Conservation (phyloP, 164 flowering plant genomes). For the Magnolia officinalis region DNA sequence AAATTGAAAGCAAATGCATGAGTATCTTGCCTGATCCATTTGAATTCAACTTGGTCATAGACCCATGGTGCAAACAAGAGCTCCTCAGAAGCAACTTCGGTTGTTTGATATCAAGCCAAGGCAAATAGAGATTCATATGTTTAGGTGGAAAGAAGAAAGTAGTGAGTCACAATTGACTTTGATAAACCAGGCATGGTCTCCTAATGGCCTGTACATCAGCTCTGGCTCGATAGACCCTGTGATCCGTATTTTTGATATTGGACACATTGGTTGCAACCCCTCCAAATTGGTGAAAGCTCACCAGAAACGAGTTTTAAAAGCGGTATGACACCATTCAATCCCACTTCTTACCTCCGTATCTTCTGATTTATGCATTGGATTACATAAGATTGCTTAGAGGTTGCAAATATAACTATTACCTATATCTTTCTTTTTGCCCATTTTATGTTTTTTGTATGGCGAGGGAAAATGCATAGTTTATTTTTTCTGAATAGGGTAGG, state of each 20-base stretch:
- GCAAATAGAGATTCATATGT: slow-evolving; percentile 66
- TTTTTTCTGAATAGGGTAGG: no score
- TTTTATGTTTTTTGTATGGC: no score
- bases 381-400: slow-evolving; percentile 47
- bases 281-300: slow-evolving; percentile 84
- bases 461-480: no score
- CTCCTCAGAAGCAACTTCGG: slow-evolving; percentile 74
- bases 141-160: slow-evolving; percentile 92
- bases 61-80: slow-evolving; percentile 72
- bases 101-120: slow-evolving; percentile 72
- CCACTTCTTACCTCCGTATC: slow-evolving; percentile 88
- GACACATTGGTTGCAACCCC: slow-evolving; percentile 59
- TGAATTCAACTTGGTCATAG: slow-evolving; percentile 46
- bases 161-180: slow-evolving; percentile 93
- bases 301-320: slow-evolving; percentile 88
- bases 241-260: slow-evolving; percentile 83
- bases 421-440: no score
- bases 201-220: slow-evolving; percentile 73
- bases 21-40: slow-evolving; percentile 81
- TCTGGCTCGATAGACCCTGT: slow-evolving; percentile 89
- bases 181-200: slow-evolving; percentile 93
- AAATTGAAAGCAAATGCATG: slow-evolving; percentile 89
- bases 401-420: neutral
- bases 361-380: slow-evolving; percentile 76
- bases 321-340: slow-evolving; percentile 66